Evolutionary conservation across 2,329 filamentous ascomycete species (phyloP).

Genomic region (Didymella segeticola): DNA sequence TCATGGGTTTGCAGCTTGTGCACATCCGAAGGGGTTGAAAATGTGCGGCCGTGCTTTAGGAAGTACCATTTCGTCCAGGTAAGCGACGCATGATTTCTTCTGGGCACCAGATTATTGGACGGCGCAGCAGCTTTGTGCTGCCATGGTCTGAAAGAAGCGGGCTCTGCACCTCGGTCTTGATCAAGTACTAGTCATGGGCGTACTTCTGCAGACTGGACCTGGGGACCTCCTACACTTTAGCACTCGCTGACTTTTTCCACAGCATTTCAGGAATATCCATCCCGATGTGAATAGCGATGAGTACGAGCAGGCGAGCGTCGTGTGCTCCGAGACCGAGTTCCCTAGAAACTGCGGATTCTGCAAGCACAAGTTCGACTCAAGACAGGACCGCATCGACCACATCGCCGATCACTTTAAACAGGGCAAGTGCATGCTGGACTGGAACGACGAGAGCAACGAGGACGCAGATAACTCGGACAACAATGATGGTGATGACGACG

Average conservation of each 20-base stretch:
- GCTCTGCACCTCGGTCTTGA: no score
- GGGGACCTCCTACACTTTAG: neutral
- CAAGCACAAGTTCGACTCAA: slow-evolving; percentile 39
- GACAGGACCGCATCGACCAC: slow-evolving; percentile 48
- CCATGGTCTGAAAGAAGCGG: no score
- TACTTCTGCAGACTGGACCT: neutral
- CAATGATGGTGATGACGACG: slow-evolving; percentile 34
- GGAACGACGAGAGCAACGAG: slow-evolving; percentile 41
- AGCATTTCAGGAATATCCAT: slow-evolving; percentile 50
- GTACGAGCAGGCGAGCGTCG: slow-evolving; percentile 41
- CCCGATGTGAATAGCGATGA: slow-evolving; percentile 39
- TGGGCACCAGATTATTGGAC: no score
- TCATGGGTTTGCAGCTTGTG: slow-evolving; percentile 46
- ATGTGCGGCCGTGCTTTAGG: slow-evolving; percentile 47
- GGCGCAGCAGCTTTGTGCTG: no score
- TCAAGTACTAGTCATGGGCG: no score
- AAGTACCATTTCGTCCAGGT: slow-evolving; percentile 47
- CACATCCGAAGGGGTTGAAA: slow-evolving; percentile 38
- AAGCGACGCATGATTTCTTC: slow-evolving; percentile 1
- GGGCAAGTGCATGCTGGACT: slow-evolving; percentile 49
- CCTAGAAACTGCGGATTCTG: slow-evolving; percentile 48
- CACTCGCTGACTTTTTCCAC: neutral
- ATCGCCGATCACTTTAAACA: slow-evolving; percentile 49
- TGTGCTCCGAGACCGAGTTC: slow-evolving; percentile 44
- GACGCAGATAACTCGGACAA: slow-evolving; percentile 32